Base-by-base conservation (phyloP, 2,329 filamentous ascomycete species). In the Colletotrichum echinochloae region DNA sequence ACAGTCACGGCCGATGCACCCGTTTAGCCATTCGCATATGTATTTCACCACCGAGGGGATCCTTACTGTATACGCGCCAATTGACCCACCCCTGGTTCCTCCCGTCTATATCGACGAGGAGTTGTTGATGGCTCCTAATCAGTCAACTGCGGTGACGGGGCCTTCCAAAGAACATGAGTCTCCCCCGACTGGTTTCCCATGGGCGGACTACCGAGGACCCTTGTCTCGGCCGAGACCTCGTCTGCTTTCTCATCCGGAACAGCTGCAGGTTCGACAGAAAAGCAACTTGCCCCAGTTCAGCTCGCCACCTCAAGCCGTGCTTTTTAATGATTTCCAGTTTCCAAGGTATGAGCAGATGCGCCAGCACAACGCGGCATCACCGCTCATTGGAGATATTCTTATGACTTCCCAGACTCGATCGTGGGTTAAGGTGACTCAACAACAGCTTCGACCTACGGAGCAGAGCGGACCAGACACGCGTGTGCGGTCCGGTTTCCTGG, bases 1-100 rank as follows among this genome's bases (percentile, higher is more conserved):
- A 26, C 41, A 64, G 35, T 39, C 54, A n/a, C 12, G 8, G 18
- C 30, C 41, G 41, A 49, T 41, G 23, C 49, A 41, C 30, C 30
- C 28, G 9, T 35, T 67, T 23, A 37, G 51, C 20, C 62, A 28
- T 20, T 49, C 39, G 11, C 49, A 35, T 11, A 20, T 49, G 44
- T 44, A 66, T 33, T 41, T 18, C 7, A 57, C 26, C 6, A 26
- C 33, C 16, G 49, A 57, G 28, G 35, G 49, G 6, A 28, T 37
- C 16, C 7, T 44, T 18, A 69, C 41, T 18, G 37, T 48, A 8
- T 65, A 69, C 14, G 54, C 61, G 20, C 61, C 66, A 11, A n/a
- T 69, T n/a, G 5, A 54, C 12, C 23, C 28, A 3, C 39, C 37
- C 23, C 35, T 20, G 12, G 14, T 37, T 20, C 48, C 28, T 9